Evolutionary conservation across 768 basidiomycete species (phyloP).

Genomic region (Tephrocybe rancida): DNA sequence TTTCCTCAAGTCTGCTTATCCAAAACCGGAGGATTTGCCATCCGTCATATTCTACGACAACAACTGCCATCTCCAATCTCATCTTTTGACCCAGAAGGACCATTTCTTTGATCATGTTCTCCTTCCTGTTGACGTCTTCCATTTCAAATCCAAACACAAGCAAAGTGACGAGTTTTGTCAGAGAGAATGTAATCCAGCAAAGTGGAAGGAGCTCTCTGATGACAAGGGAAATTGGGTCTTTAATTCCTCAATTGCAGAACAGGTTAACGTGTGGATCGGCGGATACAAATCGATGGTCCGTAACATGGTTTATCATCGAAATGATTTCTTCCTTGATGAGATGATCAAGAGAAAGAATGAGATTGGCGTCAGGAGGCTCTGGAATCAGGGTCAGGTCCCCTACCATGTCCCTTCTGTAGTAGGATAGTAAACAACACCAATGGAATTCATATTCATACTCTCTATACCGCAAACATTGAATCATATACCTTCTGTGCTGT

Average conservation of each 20-base stretch:
- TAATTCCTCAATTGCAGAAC: constrained; percentile 43
- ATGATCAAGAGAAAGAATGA: no score
- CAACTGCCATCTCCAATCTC: constrained; percentile 22
- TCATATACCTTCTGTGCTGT: no score
- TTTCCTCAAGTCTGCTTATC: no score
- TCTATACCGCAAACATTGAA: no score
- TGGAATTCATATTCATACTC: no score
- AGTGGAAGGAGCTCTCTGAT: constrained; percentile 33
- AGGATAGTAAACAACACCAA: no score
- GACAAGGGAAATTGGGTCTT: constrained; percentile 36
- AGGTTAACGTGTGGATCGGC: constrained; percentile 44
- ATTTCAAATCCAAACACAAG: constrained; percentile 36
- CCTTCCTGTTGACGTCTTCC: constrained; percentile 37
- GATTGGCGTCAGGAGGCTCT: no score
- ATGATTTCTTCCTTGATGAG: no score
- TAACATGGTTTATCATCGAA: no score
- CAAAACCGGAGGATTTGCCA: no score
- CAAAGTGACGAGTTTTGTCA: constrained; percentile 26
- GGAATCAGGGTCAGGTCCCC: no score
- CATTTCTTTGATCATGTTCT: constrained; percentile 20
- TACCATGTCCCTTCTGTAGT: no score
- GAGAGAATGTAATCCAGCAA: constrained; percentile 30
- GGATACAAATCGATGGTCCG: constrained; percentile 26
- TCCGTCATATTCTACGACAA: constrained; percentile 33
- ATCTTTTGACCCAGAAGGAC: constrained; percentile 1